Percentiles rank a stretch among this genome's conserved stretches.
Conservation (phyloP, 176 grass and related monocot species). For the Oryza glumipatula region DNA sequence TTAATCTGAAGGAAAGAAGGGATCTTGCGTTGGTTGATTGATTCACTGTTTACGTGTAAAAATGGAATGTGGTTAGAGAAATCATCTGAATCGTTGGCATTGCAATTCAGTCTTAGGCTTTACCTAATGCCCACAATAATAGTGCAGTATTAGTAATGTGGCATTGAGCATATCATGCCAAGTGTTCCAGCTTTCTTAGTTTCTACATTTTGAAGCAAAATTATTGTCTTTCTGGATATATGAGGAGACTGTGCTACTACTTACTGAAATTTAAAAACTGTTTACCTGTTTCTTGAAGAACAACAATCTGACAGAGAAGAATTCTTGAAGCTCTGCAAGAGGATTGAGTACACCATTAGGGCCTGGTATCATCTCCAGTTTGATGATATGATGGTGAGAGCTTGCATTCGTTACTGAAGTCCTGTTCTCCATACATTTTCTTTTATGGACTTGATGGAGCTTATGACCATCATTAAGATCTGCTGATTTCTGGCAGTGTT, state of each 20-base stretch:
- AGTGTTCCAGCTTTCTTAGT: constrained; percentile 21
- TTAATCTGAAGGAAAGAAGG: constrained; percentile 4
- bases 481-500: constrained; percentile 21
- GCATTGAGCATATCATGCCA: constrained; percentile 24
- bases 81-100: constrained; percentile 9
- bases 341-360: constrained; percentile 88
- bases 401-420: neutral
- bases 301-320: constrained; percentile 66
- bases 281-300: constrained; percentile 57
- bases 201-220: constrained; percentile 26
- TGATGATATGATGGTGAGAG: constrained; percentile 94
- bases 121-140: constrained; percentile 1
- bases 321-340: constrained; percentile 91
- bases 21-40: constrained; percentile 23
- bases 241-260: neutral
- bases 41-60: constrained; percentile 25
- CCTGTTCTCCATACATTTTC: neutral
- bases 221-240: neutral
- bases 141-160: neutral
- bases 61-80: constrained; percentile 12
- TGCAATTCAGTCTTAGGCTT: neutral
- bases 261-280: constrained; percentile 20
- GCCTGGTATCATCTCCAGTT: constrained; percentile 98
- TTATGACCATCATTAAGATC: constrained; percentile 2
- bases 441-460: neutral